Base-by-base conservation (phyloP, 2,329 filamentous ascomycete genomes). In the Fusarium buxicola region DNA sequence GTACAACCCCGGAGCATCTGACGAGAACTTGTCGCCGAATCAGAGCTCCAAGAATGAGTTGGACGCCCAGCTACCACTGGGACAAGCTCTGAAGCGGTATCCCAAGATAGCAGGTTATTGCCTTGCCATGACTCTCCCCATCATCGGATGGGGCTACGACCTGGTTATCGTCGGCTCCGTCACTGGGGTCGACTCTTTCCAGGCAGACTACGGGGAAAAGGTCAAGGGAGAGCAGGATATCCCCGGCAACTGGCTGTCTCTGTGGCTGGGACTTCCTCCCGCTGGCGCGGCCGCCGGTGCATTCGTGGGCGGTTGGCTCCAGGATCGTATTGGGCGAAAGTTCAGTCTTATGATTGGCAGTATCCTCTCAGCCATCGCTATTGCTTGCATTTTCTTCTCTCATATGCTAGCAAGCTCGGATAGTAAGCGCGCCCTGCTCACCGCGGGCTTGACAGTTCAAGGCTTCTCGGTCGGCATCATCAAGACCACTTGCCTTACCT, bases 61-160 rank as follows among this genome's bases (percentile, higher is more conserved):
- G 1, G 66, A 71, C 2, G 48, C 61, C 1, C 63, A 70, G 1
- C 47, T 74, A 11, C 64, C 69, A 0, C 52, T 74, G 0, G 59
- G 72, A 0, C 51, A 73, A 32, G 72, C 71, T 10, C 58, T 74
- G 0, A 66, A 61, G 13, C 48, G 34, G 1, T 73, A 73, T 21
- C 73, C 73, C 13, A 73, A 70, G 12, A 44, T 74, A 2, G 63
- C 65, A 5, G 61, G 39, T 0, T 74, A 71, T 27, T 72, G 69
- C 9, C 44, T 74, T 2, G 66, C 56, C 11, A 64, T 75, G 40
- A 64, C 69, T 2, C 55, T 73, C 3, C 64, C 70, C 7, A 57
- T 74, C 4, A 51, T 74, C 13, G 72, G 72, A n/a, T 74, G 71
- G 72, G 72, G 72, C 1, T 74, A 74, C 38, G 69, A 70, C 13